These are phyloP conservation scores for Neurospora terricola DNA, from an alignment of 495 filamentous ascomycete genomes.

Conservation along the genomic window DNA sequence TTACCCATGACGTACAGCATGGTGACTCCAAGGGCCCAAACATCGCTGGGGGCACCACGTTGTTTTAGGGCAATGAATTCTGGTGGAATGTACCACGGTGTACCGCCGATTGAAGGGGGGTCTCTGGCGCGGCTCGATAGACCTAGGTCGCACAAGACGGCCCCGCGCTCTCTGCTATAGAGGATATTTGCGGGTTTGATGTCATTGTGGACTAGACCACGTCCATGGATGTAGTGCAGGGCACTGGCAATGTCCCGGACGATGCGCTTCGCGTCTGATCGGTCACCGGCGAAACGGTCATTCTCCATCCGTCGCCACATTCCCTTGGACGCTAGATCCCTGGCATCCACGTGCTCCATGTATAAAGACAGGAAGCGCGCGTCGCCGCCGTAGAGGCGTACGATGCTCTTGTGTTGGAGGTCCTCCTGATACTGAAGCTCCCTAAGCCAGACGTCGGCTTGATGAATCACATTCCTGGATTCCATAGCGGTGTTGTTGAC, in stretches of 20 bases:
- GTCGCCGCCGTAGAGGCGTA: constrained; percentile 37
- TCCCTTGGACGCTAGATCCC: constrained; percentile 29
- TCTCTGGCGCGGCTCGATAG: constrained; percentile 31
- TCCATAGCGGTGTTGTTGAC: constrained; percentile 25
- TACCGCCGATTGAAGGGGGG: constrained; percentile 33
- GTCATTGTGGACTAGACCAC: constrained; percentile 38
- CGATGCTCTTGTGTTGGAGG: constrained; percentile 38
- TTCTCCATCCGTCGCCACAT: constrained; percentile 29
- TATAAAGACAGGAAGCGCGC: constrained; percentile 40
- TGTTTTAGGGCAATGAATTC: constrained; percentile 39
- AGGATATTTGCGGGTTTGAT: constrained; percentile 44
- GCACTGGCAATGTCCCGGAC: constrained; percentile 35
- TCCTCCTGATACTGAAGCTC: constrained; percentile 38
- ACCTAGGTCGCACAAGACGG: constrained; percentile 41
- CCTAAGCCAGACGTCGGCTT: constrained; percentile 41
- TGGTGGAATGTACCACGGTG: constrained; percentile 41
- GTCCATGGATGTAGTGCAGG: constrained; percentile 36
- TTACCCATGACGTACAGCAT: constrained; percentile 40
- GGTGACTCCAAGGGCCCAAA: constrained; percentile 40
- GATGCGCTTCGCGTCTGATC: constrained; percentile 33
- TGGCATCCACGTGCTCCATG: constrained; percentile 42
- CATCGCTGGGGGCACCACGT: constrained; percentile 36
- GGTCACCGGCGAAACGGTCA: constrained; percentile 31
- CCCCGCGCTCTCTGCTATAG: constrained; percentile 40
- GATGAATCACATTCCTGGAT: constrained; percentile 36